Percentiles rank a stretch among this genome's conserved stretches.
phyloP scores from a whole-genome alignment of 495 filamentous ascomycete genomes.

The Sordaria brevicollis region DNA sequence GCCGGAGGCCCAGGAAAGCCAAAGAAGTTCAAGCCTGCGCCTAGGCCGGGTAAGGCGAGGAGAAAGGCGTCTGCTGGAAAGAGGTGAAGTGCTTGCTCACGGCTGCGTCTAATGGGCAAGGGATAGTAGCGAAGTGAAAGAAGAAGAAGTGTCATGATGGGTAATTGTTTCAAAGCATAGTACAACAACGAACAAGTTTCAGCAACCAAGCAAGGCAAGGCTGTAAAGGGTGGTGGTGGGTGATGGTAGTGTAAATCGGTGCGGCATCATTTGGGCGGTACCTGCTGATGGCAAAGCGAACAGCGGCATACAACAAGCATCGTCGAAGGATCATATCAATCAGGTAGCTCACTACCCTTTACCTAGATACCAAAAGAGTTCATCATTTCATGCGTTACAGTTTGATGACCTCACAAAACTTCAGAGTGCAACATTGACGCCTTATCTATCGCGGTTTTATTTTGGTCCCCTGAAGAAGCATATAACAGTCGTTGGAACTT shows the following conservation, averaged over 20 bases:
- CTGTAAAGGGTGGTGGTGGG: background rate
- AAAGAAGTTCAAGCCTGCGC: slow-evolving; percentile 7
- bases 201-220: background rate
- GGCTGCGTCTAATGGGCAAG: no score
- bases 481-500: background rate
- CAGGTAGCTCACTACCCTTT: background rate
- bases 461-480: background rate
- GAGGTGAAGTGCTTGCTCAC: background rate
- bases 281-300: no score
- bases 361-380: background rate
- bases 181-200: background rate
- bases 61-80: slow-evolving; percentile 19
- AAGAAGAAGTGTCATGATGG: background rate
- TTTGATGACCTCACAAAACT: no score
- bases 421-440: background rate
- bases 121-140: background rate
- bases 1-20: slow-evolving; percentile 12
- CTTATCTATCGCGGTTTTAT: background rate
- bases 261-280: no score
- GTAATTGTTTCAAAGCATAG: background rate
- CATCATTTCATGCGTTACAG: background rate
- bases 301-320: background rate
- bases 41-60: slow-evolving; percentile 28
- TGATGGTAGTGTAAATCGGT: background rate
- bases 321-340: background rate